A percentile compares a stretch with the other conserved stretches of the same genome.
These are phyloP conservation scores for Incumbomyces delicatus DNA, from an alignment of 2,329 filamentous ascomycete genomes.

Conservation along the genomic window DNA sequence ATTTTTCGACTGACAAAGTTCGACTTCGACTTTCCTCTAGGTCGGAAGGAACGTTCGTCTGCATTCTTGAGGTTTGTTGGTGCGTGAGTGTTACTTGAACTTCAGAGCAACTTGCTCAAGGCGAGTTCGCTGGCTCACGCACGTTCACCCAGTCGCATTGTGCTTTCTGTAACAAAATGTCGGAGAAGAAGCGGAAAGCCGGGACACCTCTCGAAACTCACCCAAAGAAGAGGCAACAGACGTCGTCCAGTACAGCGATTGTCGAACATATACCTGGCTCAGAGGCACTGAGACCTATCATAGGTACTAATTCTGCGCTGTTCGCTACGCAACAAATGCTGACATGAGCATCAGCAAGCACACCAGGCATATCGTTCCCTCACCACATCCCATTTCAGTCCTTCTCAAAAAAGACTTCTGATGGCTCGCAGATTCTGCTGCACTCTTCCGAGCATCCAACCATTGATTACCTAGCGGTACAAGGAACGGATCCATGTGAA, in stretches of 20 bases:
- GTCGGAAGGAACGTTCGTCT: too few species aligned
- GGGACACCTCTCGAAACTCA: conserved; percentile 6
- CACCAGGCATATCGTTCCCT: conserved; percentile 22
- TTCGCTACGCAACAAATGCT: background rate
- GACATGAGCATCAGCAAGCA: conserved; percentile 16
- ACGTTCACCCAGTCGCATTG: too few species aligned
- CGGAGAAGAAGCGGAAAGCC: conserved; percentile 19
- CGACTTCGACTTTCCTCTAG: too few species aligned
- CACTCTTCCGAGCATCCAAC: conserved; percentile 52
- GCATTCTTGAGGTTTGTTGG: too few species aligned
- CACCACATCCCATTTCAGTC: conserved; percentile 13
- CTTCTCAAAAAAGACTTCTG: conserved; percentile 13
- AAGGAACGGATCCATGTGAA: conserved; percentile 41
- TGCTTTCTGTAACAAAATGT: conserved; percentile 11
- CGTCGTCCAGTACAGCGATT: conserved; percentile 9
- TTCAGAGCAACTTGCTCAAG: too few species aligned
- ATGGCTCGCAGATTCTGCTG: conserved; percentile 43
- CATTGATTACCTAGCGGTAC: conserved; percentile 49
- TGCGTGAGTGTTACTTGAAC: too few species aligned
- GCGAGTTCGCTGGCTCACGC: too few species aligned
- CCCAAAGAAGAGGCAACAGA: conserved; percentile 17
- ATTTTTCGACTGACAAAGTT: too few species aligned
- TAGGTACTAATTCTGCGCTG: conserved; percentile 13
- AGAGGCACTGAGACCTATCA: conserved; percentile 16
- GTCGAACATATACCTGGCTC: conserved; percentile 14